phyloP scores from a whole-genome alignment of 1,284 basidiomycete genomes.

The Trametes polyzona region DNA sequence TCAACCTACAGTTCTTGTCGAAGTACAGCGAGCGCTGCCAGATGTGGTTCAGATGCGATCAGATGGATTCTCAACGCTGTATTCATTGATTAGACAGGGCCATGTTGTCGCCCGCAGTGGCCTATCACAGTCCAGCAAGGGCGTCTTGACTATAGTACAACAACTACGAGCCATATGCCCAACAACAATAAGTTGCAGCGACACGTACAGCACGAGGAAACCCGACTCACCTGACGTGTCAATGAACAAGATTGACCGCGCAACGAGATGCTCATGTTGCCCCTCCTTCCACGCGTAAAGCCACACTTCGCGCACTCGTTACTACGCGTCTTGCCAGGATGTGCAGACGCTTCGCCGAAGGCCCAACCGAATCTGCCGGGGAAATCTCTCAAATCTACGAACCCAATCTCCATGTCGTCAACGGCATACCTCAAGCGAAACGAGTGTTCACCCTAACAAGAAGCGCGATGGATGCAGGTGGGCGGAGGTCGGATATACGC shows the following conservation, averaged over 20 bases:
- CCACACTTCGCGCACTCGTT: conserved; percentile 71
- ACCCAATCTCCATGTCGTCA: conserved; percentile 18
- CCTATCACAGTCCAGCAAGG: too few relatives aligned
- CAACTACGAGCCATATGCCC: not conserved
- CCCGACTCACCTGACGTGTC: not conserved
- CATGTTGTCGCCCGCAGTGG: too few relatives aligned
- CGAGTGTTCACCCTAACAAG: conserved; percentile 65
- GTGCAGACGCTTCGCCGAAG: conserved; percentile 57
- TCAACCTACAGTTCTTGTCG: too few relatives aligned
- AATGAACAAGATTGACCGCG: not conserved
- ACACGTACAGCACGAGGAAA: not conserved
- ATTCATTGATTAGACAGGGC: too few relatives aligned
- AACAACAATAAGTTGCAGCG: too few relatives aligned
- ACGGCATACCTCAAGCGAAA: conserved; percentile 52
- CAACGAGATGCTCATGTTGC: conserved; percentile 6
- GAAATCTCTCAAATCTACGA: conserved; percentile 17
- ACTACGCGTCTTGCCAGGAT: conserved; percentile 71
- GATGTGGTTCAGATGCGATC: too few relatives aligned
- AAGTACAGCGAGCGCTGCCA: too few relatives aligned
- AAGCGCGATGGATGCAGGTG: conserved; percentile 74
- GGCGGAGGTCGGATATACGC: conserved; percentile 68
- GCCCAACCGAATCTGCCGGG: conserved; percentile 34
- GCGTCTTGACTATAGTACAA: too few relatives aligned
- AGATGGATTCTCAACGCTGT: too few relatives aligned
- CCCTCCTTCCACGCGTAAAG: conserved; percentile 61